Evolutionary conservation across 2,329 filamentous ascomycete species (phyloP).

Genomic region (Ophiocordyceps robertsii): DNA sequence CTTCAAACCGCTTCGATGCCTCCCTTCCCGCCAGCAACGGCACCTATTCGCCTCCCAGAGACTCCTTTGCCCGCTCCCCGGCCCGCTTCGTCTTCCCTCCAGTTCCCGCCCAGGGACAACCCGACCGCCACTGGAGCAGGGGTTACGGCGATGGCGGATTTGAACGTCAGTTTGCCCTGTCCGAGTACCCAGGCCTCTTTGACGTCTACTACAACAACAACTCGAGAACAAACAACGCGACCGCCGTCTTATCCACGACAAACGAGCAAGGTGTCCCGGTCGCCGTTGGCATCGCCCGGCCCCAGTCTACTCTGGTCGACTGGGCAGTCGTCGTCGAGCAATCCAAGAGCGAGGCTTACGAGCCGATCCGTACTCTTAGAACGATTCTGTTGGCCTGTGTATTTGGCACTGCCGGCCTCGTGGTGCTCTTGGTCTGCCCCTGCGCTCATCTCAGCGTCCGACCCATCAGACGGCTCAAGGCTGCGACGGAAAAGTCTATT

Average conservation of each 20-base stretch:
- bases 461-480: constrained; percentile 64
- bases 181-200: constrained; percentile 48
- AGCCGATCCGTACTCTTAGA: constrained; percentile 60
- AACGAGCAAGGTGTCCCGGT: constrained; percentile 62
- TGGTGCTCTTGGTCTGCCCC: constrained; percentile 60
- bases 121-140: constrained; percentile 31
- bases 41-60: neutral
- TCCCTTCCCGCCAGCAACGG: constrained; percentile 3
- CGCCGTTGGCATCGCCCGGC: constrained; percentile 67
- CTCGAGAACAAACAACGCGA: constrained; percentile 49
- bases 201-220: constrained; percentile 38
- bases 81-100: constrained; percentile 52
- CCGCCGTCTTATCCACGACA: constrained; percentile 49
- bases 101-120: constrained; percentile 18
- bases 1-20: constrained; percentile 49
- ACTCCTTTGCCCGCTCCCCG: constrained; percentile 15
- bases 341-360: constrained; percentile 57
- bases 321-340: constrained; percentile 80
- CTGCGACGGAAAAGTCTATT: constrained; percentile 62
- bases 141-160: constrained; percentile 22
- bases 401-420: constrained; percentile 65
- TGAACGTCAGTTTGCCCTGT: constrained; percentile 43
- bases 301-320: constrained; percentile 54
- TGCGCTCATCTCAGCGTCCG: constrained; percentile 70
- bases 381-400: constrained; percentile 74